Conservation (phyloP, 2,329 filamentous ascomycete genomes). For the Ceratocystiopsis sp. region DNA sequence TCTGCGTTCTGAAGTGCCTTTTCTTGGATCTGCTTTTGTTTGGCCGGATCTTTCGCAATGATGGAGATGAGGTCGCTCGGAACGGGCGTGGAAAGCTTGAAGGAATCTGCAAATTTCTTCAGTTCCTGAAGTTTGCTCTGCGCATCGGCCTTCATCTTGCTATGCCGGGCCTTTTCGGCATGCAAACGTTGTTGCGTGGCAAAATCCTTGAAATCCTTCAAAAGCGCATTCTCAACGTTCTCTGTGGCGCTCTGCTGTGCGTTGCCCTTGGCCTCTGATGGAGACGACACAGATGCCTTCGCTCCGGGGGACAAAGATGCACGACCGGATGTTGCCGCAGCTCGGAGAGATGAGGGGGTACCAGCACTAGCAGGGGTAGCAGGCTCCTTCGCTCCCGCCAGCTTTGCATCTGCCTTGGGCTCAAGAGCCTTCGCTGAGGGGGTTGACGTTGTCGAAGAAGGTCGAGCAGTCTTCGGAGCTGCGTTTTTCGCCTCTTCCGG, state of each 20-base stretch:
- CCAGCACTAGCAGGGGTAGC: background rate
- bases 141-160: conserved; percentile 56
- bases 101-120: conserved; percentile 84
- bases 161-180: conserved; percentile 37
- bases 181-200: conserved; percentile 37
- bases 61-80: conserved; percentile 85
- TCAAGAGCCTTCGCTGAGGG: conserved; percentile 18
- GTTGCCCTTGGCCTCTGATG: conserved; percentile 11
- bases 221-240: conserved; percentile 44
- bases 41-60: conserved; percentile 87
- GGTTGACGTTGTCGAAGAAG: conserved; percentile 15
- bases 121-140: conserved; percentile 85
- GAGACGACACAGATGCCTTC: conserved; percentile 12
- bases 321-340: conserved; percentile 23
- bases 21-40: conserved; percentile 84
- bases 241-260: conserved; percentile 35
- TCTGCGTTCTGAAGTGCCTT: conserved; percentile 67
- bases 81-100: conserved; percentile 87
- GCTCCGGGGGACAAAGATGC: conserved; percentile 22
- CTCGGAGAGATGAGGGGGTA: conserved; percentile 7
- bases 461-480: conserved; percentile 6
- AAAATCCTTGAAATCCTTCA: conserved; percentile 48
- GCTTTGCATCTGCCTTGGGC: conserved; percentile 16
- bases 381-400: conserved; percentile 7
- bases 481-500: conserved; percentile 18